Conservation (phyloP, 345 rosid genomes). For the Adansonia digitata region DNA sequence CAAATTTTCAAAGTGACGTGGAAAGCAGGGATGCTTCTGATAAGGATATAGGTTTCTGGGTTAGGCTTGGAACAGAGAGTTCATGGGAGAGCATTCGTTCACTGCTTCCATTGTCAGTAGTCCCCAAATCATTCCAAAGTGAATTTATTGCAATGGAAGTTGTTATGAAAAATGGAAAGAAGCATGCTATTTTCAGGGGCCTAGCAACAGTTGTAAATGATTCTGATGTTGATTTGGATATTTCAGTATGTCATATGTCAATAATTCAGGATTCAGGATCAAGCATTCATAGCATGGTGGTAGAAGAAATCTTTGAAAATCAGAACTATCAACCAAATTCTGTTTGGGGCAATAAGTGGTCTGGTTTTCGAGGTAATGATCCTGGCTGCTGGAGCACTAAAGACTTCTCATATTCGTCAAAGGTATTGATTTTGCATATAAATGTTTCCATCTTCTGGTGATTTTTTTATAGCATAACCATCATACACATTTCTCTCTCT, state of each 20-base stretch:
- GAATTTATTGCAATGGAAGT: conserved; percentile 87
- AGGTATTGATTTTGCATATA: conserved; percentile 29
- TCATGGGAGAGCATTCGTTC: conserved; percentile 83
- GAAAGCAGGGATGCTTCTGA: conserved; percentile 38
- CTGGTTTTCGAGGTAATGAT: conserved; percentile 33
- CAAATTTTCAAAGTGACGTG: conserved; percentile 47
- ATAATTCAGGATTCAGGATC: conserved; percentile 30
- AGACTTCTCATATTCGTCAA: conserved; percentile 49
- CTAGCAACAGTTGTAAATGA: conserved; percentile 82
- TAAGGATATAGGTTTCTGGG: conserved; percentile 87
- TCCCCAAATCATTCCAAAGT: conserved; percentile 57
- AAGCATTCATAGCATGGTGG: conserved; percentile 34
- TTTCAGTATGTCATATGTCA: conserved; percentile 43
- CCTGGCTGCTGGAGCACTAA: conserved; percentile 56
- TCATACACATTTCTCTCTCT: background rate
- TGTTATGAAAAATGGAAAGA: conserved; percentile 84
- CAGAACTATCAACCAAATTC: conserved; percentile 40
- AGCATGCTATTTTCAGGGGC: conserved; percentile 83
- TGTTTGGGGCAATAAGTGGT: conserved; percentile 49
- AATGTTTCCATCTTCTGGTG: background rate
- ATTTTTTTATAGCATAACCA: background rate
- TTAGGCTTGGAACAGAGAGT: conserved; percentile 56
- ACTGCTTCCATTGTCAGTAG: conserved; percentile 75
- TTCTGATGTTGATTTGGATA: conserved; percentile 70
- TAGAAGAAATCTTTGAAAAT: conserved; percentile 61